A percentile compares a stretch with the other conserved stretches of the same genome.
These are phyloP conservation scores for Mortierella sp. DNA, from an alignment of 371 early-diverging fungal species.

Conservation along the genomic window DNA sequence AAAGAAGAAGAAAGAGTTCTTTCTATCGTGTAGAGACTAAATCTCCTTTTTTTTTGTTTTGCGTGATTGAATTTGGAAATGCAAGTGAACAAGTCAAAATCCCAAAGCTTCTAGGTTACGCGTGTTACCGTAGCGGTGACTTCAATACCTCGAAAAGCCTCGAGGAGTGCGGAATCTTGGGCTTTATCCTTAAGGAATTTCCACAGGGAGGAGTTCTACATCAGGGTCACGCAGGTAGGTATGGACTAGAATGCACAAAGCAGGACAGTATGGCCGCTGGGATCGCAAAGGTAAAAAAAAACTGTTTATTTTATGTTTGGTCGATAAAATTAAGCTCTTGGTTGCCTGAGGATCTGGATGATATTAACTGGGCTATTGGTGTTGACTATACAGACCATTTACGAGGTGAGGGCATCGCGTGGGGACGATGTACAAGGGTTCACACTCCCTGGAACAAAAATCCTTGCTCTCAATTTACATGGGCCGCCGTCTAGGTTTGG, in stretches of 20 bases:
- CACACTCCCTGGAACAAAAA: too few species aligned
- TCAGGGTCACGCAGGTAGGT: constrained; percentile 18
- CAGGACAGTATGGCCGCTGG: neutral
- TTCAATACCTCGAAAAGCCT: constrained; percentile 1
- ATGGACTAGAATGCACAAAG: neutral
- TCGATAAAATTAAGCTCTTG: too few species aligned
- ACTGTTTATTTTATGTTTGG: too few species aligned
- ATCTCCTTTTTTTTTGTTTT: neutral
- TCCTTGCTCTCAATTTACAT: too few species aligned
- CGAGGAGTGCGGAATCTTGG: constrained; percentile 20
- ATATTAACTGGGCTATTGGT: neutral
- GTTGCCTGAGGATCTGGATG: neutral
- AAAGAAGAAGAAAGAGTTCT: neutral
- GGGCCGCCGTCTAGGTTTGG: too few species aligned
- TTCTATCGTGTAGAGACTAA: too few species aligned
- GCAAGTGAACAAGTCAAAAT: neutral
- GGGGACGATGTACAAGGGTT: too few species aligned
- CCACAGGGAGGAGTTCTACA: constrained; percentile 20
- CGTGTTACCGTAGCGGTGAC: constrained; percentile 1
- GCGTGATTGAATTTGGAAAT: too few species aligned
- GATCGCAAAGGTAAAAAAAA: constrained; percentile 34
- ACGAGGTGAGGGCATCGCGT: too few species aligned
- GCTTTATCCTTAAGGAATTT: constrained; percentile 20
- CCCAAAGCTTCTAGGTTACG: constrained; percentile 17
- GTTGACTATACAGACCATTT: too few species aligned